Base-by-base conservation (phyloP, 2,329 filamentous ascomycete species). In the Xylariaceae sp. region DNA sequence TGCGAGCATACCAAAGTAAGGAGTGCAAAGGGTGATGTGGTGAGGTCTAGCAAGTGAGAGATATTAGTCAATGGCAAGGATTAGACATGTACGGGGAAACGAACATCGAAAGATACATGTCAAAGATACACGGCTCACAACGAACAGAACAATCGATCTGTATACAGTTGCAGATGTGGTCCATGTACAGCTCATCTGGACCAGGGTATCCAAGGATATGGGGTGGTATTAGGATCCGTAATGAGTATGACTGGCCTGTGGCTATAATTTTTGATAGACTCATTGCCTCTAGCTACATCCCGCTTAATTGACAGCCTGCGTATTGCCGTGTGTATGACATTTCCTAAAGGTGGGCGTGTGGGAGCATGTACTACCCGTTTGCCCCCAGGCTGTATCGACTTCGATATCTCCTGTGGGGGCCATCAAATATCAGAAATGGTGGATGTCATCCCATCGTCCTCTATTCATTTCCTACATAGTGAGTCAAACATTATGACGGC, bases 131-230 rank as follows among this genome's bases (percentile, higher is more conserved):
- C 39, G 34, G 42, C 46, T 31, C 41, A 49, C 33, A 42, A 38
- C 13, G n/a, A 33, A 46, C 16, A n/a, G 31, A 41, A 28, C 42
- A 16, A 18, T 36, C 22, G 45, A 44, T 45, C 36, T 49, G 51
- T 53, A 33, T 45, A n/a, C 36, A 36, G 40, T 19, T 45, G 19
- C 28, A 41, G 39, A 19, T 33, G 31, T 36, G 33, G 45, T 31
- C 31, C 48, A 47, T 52, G 51, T 51, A 54, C 50, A 49, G 54
- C 47, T 28, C 42, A 49, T 42, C 51, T 48, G 56, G 50, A 44
- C 50, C 52, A 49, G 22, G 42, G 16, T 5, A 42, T n/a, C 33
- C 7, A 12, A 33, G 31, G 31, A 31, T 14, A 28, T 28, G 22
- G n/a, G 7, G 22, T 16, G n/a, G 17, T 45, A 18, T 9, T 34